These are phyloP conservation scores for Trypanosoma avium DNA, from an alignment of 208 protist species.

Conservation along the genomic window DNA sequence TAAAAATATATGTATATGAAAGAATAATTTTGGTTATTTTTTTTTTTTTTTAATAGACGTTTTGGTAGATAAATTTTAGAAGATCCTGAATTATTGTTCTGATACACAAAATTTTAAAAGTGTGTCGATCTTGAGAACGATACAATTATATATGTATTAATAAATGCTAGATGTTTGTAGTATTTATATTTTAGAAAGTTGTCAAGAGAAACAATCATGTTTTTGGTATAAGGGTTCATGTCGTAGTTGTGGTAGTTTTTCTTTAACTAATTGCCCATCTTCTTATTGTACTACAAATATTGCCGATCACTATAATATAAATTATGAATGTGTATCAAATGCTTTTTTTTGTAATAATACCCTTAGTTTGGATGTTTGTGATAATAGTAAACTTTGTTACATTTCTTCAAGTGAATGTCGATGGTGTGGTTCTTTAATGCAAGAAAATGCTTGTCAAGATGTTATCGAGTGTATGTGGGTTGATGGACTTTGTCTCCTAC, in stretches of 20 bases:
- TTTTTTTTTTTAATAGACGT: too few species aligned
- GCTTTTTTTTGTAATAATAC: not conserved
- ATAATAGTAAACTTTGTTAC: not conserved
- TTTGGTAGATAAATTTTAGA: too few species aligned
- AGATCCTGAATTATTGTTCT: too few species aligned
- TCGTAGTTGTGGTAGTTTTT: not conserved
- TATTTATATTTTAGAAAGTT: not conserved
- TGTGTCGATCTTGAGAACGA: too few species aligned
- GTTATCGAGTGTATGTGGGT: not conserved
- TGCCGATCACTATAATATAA: not conserved
- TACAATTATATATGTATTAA: too few species aligned
- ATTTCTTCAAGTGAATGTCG: not conserved
- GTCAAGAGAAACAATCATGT: constrained; percentile 3
- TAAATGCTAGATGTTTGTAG: not conserved
- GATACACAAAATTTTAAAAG: too few species aligned
- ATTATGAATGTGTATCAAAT: not conserved
- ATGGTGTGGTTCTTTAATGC: not conserved
- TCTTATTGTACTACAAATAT: not conserved
- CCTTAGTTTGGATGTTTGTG: not conserved
- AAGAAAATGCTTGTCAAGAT: not conserved
- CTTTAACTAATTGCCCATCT: not conserved
- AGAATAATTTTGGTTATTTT: too few species aligned
- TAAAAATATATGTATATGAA: too few species aligned
- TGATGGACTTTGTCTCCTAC: not conserved
- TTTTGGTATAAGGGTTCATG: not conserved